phyloP scores from a whole-genome alignment of 2,329 filamentous ascomycete genomes.

The Ceratocystis cubensis region DNA sequence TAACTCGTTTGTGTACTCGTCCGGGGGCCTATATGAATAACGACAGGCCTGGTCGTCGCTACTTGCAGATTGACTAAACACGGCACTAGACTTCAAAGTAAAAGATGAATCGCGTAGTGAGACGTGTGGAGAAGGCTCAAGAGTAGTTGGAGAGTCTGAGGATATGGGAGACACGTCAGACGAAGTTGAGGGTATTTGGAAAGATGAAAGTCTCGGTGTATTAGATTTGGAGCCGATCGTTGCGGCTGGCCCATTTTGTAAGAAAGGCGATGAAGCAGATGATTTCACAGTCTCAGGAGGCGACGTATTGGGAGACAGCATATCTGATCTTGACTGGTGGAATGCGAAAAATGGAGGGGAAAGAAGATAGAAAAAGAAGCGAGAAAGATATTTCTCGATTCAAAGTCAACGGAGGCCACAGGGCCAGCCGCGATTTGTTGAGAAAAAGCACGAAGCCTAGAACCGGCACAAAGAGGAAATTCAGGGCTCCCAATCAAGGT shows the following conservation, averaged over 20 bases:
- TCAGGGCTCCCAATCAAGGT: neutral
- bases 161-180: neutral
- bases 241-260: neutral
- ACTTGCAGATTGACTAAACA: neutral
- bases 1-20: neutral
- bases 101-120: neutral
- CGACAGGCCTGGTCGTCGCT: neutral
- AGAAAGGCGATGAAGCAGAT: constrained; percentile 1
- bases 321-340: neutral
- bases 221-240: neutral
- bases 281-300: constrained; percentile 3
- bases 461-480: neutral
- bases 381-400: neutral
- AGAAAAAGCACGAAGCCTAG: neutral
- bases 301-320: neutral
- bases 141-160: neutral
- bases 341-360: neutral
- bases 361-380: neutral
- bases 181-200: neutral
- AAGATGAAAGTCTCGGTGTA: neutral
- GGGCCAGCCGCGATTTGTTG: constrained; percentile 8
- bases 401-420: constrained; percentile 11
- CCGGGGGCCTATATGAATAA: neutral
- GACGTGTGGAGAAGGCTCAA: neutral
- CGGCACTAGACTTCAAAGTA: constrained; percentile 24